phyloP scores from a whole-genome alignment of 352 stramenopile species.

The Pythium apleroticum region DNA sequence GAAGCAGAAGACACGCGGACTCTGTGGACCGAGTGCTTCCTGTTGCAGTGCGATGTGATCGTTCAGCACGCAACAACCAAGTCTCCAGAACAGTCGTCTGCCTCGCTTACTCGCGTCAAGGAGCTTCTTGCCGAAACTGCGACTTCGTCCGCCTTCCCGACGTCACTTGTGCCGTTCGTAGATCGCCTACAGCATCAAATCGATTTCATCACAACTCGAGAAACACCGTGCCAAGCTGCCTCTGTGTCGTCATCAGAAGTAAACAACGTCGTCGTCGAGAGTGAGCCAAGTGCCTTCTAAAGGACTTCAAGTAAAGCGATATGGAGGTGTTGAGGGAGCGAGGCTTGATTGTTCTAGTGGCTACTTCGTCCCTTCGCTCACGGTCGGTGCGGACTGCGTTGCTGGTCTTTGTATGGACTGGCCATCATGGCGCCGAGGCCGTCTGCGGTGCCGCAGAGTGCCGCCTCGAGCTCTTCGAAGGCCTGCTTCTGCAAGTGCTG shows the following conservation, averaged over 20 bases:
- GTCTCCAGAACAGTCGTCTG: slow-evolving; percentile 1
- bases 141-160: background rate
- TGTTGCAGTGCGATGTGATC: slow-evolving; percentile 46
- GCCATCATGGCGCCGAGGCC: slow-evolving; percentile 14
- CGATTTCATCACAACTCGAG: too few relatives aligned
- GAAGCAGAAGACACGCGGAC: slow-evolving; percentile 42
- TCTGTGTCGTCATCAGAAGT: background rate
- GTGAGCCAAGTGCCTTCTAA: background rate
- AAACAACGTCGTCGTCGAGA: background rate
- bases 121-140: background rate
- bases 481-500: slow-evolving; percentile 85
- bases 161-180: background rate
- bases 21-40: slow-evolving; percentile 43
- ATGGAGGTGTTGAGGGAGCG: background rate
- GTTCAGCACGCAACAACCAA: slow-evolving; percentile 14
- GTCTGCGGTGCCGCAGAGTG: slow-evolving; percentile 42
- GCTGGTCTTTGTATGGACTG: slow-evolving; percentile 32
- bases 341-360: background rate
- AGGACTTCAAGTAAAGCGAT: background rate
- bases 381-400: slow-evolving; percentile 23
- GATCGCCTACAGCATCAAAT: background rate
- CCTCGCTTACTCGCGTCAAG: background rate
- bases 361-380: background rate
- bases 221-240: background rate
- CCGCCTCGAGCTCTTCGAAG: slow-evolving; percentile 81